Conservation (phyloP, 345 rosid genomes). For the Salix udensis region DNA sequence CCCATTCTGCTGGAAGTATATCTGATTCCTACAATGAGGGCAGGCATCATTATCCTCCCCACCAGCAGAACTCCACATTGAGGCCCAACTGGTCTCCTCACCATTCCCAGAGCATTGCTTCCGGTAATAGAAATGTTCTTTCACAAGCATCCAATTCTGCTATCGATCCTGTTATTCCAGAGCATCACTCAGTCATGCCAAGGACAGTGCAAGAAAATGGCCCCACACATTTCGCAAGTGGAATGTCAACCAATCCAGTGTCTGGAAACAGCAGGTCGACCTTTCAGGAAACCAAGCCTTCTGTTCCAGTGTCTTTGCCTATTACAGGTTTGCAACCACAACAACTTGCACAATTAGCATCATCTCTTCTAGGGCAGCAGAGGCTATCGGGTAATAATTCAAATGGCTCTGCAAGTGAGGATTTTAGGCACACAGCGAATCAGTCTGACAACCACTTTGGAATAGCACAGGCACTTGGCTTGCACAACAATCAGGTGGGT, state of each 20-base stretch:
- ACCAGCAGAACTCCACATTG: conserved; percentile 25
- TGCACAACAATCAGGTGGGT: conserved; percentile 28
- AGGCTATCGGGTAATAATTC: conserved; percentile 37
- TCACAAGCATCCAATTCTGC: conserved; percentile 26
- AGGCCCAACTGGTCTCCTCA: conserved; percentile 43
- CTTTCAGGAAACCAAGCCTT: conserved; percentile 40
- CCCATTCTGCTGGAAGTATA: conserved; percentile 29
- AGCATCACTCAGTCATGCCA: conserved; percentile 22
- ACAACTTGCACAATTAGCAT: conserved; percentile 66
- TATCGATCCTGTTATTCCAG: conserved; percentile 30
- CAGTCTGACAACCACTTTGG: conserved; percentile 31
- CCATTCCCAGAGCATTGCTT: conserved; percentile 3
- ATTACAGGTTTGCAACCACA: conserved; percentile 49
- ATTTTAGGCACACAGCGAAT: conserved; percentile 26
- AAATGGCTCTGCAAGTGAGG: conserved; percentile 31
- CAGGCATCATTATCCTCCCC: conserved; percentile 36
- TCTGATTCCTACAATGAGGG: conserved; percentile 40
- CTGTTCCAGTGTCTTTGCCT: conserved; percentile 34
- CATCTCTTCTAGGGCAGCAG: conserved; percentile 65
- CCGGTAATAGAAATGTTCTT: conserved; percentile 36
- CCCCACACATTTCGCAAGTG: conserved; percentile 22
- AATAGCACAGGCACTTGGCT: conserved; percentile 39
- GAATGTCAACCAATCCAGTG: conserved; percentile 30
- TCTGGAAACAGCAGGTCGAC: conserved; percentile 24
- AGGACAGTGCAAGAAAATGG: conserved; percentile 35